Percentiles rank a stretch among this genome's conserved stretches.
Conservation (phyloP, 1,284 basidiomycete genomes). For the Ustilago sp. region DNA sequence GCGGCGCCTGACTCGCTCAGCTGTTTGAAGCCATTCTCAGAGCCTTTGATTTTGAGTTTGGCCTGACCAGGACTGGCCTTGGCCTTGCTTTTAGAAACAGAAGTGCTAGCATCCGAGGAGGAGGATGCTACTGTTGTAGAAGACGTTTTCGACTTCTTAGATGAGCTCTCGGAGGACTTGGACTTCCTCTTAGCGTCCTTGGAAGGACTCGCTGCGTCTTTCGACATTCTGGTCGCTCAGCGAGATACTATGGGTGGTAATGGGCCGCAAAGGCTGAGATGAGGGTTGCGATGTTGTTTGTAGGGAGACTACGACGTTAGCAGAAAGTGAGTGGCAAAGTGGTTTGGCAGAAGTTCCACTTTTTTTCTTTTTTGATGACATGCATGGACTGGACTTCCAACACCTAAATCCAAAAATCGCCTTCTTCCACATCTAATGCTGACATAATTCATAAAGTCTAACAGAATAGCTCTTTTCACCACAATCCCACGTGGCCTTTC, state of each 20-base stretch:
- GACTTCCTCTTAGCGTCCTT: constrained; percentile 42
- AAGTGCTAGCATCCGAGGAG: constrained; percentile 4
- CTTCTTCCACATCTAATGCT: not conserved
- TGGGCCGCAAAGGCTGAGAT: not conserved
- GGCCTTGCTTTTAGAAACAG: constrained; percentile 22
- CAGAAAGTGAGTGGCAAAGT: not conserved
- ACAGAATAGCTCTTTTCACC: no score
- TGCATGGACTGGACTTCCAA: constrained; percentile 8
- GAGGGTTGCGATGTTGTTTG: not conserved
- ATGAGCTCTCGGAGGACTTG: constrained; percentile 35
- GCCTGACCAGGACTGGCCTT: constrained; percentile 36
- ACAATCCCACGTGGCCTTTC: no score
- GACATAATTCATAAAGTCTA: not conserved
- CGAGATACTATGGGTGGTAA: not conserved
- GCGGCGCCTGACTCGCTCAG: constrained; percentile 41
- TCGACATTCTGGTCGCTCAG: constrained; percentile 13
- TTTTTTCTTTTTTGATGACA: constrained; percentile 1
- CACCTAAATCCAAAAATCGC: not conserved
- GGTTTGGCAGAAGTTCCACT: constrained; percentile 13
- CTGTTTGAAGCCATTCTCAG: constrained; percentile 21
- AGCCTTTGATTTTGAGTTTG: constrained; percentile 24
- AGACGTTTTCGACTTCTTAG: constrained; percentile 47
- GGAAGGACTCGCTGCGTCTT: constrained; percentile 15
- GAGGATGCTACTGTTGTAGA: constrained; percentile 22
- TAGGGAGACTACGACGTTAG: not conserved